These are phyloP conservation scores for Vanrija humicola DNA, from an alignment of 1,284 basidiomycete genomes.

Conservation along the genomic window DNA sequence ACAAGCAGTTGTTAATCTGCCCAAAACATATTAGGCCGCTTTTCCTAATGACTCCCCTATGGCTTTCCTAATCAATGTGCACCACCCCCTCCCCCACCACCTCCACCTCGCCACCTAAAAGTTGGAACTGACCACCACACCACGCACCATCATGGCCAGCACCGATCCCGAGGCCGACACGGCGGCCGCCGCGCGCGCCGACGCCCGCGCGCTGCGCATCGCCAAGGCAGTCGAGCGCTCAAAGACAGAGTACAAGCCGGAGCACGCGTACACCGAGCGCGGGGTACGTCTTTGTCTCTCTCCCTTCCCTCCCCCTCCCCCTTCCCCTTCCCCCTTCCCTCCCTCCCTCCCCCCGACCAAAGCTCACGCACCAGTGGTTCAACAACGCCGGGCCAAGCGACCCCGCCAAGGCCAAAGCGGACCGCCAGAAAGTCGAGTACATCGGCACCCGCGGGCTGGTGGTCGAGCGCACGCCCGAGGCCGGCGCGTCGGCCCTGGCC, in stretches of 20 bases:
- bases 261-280: constrained; percentile 43
- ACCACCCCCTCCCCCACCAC: too few relatives aligned
- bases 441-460: neutral
- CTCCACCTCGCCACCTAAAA: too few relatives aligned
- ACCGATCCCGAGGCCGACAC: neutral
- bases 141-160: too few relatives aligned
- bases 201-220: constrained; percentile 28
- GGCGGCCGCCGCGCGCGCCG: constrained; percentile 17
- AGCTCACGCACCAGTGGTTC: constrained; percentile 14
- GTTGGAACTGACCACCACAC: too few relatives aligned
- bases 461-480: neutral
- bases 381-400: constrained; percentile 12
- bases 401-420: constrained; percentile 14
- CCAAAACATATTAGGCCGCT: too few relatives aligned
- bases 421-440: constrained; percentile 24
- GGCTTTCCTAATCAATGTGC: too few relatives aligned
- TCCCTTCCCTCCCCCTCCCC: neutral
- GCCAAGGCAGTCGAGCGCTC: constrained; percentile 37
- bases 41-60: too few relatives aligned
- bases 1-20: too few relatives aligned
- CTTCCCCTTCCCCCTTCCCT: neutral
- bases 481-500: neutral
- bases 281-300: constrained; percentile 19
- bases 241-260: constrained; percentile 35
- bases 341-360: neutral